These are phyloP conservation scores for Debaryomyces nepalensis DNA, from an alignment of 1,139 yeast species.

Conservation along the genomic window DNA sequence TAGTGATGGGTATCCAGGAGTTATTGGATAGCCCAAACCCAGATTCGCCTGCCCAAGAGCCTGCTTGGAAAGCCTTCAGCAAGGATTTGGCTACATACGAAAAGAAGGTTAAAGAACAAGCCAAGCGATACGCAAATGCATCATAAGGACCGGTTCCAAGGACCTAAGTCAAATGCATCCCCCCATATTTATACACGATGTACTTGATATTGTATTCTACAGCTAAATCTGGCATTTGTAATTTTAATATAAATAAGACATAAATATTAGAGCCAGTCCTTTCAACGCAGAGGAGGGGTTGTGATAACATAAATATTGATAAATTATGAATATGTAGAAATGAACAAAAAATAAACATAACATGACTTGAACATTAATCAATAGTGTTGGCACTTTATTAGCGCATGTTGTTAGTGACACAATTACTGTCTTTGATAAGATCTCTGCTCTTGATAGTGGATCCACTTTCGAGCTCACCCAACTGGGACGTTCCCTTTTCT, in stretches of 20 bases:
- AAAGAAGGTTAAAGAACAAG: constrained; percentile 80
- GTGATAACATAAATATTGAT: background rate
- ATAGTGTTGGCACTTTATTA: background rate
- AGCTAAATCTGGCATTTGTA: constrained; percentile 2
- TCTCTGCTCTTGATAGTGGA: constrained; percentile 43
- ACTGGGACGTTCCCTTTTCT: constrained; percentile 85
- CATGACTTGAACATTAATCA: background rate
- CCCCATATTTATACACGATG: constrained; percentile 2
- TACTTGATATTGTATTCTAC: constrained; percentile 5
- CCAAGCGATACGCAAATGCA: constrained; percentile 59
- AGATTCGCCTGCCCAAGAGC: constrained; percentile 96
- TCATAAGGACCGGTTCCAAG: constrained; percentile 3
- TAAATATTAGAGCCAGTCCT: constrained; percentile 1
- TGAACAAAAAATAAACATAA: background rate
- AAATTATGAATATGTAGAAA: constrained; percentile 3
- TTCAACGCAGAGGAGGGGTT: background rate
- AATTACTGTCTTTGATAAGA: constrained; percentile 38
- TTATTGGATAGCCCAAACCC: constrained; percentile 89
- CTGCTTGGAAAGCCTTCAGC: constrained; percentile 87
- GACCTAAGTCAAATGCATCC: constrained; percentile 2
- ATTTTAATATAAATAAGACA: constrained; percentile 9
- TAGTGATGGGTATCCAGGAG: constrained; percentile 91
- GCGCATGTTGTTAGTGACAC: constrained; percentile 1
- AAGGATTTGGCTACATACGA: constrained; percentile 72
- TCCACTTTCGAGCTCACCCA: constrained; percentile 57